Conservation (phyloP, 129 eudicot genomes). For the Tagetes erecta region DNA sequence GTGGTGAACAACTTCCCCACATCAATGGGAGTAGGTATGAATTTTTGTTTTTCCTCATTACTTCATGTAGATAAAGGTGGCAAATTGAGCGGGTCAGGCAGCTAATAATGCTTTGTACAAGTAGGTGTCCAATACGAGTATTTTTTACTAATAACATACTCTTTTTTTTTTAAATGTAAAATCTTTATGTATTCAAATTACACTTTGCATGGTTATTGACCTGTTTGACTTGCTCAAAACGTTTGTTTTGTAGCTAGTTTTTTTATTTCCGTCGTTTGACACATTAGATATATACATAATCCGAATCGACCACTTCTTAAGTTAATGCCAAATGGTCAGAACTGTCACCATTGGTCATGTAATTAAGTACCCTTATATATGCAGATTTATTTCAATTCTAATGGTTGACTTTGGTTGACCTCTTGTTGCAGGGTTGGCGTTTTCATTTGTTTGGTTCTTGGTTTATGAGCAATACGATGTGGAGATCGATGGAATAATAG, state of each 20-base stretch:
- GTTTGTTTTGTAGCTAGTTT: neutral
- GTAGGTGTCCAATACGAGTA: neutral
- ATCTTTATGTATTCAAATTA: neutral
- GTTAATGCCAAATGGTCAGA: neutral
- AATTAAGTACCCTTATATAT: neutral
- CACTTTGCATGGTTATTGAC: neutral
- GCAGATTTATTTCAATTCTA: neutral
- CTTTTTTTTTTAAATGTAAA: neutral
- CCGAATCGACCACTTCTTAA: neutral
- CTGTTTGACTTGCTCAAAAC: neutral
- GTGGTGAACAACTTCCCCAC: slow-evolving; percentile 52
- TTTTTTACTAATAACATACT: neutral
- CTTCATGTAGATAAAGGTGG: slow-evolving; percentile 1
- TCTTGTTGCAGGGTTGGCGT: slow-evolving; percentile 58
- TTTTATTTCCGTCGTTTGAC: neutral
- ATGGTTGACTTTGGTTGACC: slow-evolving; percentile 9
- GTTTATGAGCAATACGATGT: slow-evolving; percentile 84
- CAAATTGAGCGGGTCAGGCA: neutral
- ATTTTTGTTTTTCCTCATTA: neutral
- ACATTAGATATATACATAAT: neutral
- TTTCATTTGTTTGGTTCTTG: slow-evolving; percentile 59
- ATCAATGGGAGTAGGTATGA: slow-evolving; percentile 70
- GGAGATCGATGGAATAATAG: slow-evolving; percentile 55
- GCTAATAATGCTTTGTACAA: too few relatives aligned
- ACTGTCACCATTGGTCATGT: neutral